phyloP scores from a whole-genome alignment of 2,329 filamentous ascomycete genomes.

The Coniochaeta sp. region DNA sequence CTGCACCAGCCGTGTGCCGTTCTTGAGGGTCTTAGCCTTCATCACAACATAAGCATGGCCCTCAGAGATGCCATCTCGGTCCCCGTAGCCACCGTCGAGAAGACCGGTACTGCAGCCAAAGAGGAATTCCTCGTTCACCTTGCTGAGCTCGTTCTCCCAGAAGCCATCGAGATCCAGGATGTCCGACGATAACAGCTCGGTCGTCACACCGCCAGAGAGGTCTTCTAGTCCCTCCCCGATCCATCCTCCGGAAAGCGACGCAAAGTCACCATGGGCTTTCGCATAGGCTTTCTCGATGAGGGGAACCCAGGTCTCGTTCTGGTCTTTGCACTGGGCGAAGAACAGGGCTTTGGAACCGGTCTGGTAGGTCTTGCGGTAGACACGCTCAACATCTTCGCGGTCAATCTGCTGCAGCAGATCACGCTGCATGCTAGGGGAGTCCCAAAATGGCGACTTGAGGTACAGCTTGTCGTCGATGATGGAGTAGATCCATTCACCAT shows the following conservation, averaged over 20 bases:
- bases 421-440: constrained; percentile 68
- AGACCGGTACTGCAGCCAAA: constrained; percentile 53
- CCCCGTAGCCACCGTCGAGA: constrained; percentile 34
- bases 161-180: constrained; percentile 70
- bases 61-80: constrained; percentile 49
- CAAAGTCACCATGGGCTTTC: constrained; percentile 74
- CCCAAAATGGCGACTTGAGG: constrained; percentile 73
- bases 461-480: constrained; percentile 90
- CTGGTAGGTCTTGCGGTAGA: constrained; percentile 63
- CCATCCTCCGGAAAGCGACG: constrained; percentile 66
- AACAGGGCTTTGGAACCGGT: constrained; percentile 68
- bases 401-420: constrained; percentile 69
- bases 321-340: constrained; percentile 66
- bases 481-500: constrained; percentile 87
- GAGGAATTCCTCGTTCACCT: constrained; percentile 71
- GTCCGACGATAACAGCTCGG: constrained; percentile 57
- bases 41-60: constrained; percentile 56
- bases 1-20: constrained; percentile 55
- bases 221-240: constrained; percentile 52
- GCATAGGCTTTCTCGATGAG: constrained; percentile 75
- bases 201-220: constrained; percentile 58
- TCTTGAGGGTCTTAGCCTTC: constrained; percentile 43
- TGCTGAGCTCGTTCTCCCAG: constrained; percentile 70
- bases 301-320: constrained; percentile 74
- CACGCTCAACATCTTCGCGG: constrained; percentile 56